phyloP scores from a whole-genome alignment of 345 rosid genomes.

The Raphanus raphanistrum region DNA sequence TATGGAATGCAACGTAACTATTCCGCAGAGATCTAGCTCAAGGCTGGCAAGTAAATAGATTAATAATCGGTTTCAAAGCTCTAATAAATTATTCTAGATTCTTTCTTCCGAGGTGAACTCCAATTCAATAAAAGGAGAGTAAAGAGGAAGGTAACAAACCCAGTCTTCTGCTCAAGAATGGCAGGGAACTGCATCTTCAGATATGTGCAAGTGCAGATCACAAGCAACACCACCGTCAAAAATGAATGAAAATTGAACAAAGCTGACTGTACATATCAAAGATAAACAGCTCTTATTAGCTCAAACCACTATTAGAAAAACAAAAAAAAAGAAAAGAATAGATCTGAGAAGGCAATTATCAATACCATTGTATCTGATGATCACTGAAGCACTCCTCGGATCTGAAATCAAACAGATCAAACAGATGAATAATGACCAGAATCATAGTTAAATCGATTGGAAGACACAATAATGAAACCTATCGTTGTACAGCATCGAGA shows the following conservation, averaged over 20 bases:
- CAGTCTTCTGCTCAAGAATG: slow-evolving; percentile 85
- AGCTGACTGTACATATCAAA: slow-evolving; percentile 63
- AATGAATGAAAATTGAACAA: slow-evolving; percentile 95
- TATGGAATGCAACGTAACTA: not conserved
- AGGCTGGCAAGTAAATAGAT: not conserved
- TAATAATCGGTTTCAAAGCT: not conserved
- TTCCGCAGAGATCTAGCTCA: not conserved
- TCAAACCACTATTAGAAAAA: not conserved
- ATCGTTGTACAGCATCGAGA: slow-evolving; percentile 9
- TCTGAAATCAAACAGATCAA: slow-evolving; percentile 2
- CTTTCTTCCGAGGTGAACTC: not conserved
- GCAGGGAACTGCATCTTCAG: slow-evolving; percentile 98
- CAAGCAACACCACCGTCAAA: slow-evolving; percentile 81
- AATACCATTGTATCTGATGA: slow-evolving; percentile 29
- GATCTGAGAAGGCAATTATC: not conserved
- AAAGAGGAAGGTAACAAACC: slow-evolving; percentile 46
- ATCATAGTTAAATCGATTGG: not conserved
- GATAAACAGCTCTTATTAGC: slow-evolving; percentile 13
- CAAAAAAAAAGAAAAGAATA: not conserved
- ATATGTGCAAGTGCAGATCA: slow-evolving; percentile 85
- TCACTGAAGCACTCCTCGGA: slow-evolving; percentile 8
- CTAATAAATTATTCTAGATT: not conserved
- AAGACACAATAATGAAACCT: slow-evolving; percentile 10
- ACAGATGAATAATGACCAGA: not conserved
- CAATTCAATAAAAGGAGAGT: no score